Evolutionary conservation across 108 stramenopile species (phyloP), one percentile per base, ranked within the genome.

Genomic region (Skeletonema menzelii): DNA sequence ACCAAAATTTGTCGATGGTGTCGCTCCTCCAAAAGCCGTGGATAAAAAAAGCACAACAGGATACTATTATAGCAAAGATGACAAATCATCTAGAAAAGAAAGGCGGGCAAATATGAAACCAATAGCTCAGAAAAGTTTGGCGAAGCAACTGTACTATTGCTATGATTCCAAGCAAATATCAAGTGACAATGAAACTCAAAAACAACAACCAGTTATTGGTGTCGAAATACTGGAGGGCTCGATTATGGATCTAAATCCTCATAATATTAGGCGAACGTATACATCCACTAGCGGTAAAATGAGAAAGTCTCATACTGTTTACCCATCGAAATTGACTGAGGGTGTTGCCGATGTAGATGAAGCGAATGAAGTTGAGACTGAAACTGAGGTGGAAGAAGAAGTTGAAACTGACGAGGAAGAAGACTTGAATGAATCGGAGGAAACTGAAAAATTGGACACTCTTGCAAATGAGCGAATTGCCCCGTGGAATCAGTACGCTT

Each of bases 401-500:
- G 26, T 55, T 19, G 63, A 64, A 1, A 56, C 34, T 28, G 62
- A 49, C 4, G 1, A 7, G 28, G 27, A 65, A 15, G 46, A 56
- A 34, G 62, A 76, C 15, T 20, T 19, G 31, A 56, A 19, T n/a
- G 40, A 40, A 31, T 42, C 35, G 12, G 73, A 69, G 57, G 78
- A 70, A 8, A 58, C 32, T 17, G 84, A 32, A 56, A 17, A 72
- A 65, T 14, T 62, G 60, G 17, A 53, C n/a, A 53, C 22, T 53
- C 75, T 46, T 30, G 79, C 80, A 14, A 74, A 86, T 46, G 87
- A 87, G 70, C 28, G 89, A 1, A 80, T 82, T 22, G 91, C 91
- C 22, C 94, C 94, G 14, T 92, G 90, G 94, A 90, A 92, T 82
- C 94, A 95, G 67, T 91, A 90, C 74, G 91, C 94, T 3, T 95